phyloP scores from a whole-genome alignment of 163 green algal genomes.

The Chlamydomonas reinhardtii region DNA sequence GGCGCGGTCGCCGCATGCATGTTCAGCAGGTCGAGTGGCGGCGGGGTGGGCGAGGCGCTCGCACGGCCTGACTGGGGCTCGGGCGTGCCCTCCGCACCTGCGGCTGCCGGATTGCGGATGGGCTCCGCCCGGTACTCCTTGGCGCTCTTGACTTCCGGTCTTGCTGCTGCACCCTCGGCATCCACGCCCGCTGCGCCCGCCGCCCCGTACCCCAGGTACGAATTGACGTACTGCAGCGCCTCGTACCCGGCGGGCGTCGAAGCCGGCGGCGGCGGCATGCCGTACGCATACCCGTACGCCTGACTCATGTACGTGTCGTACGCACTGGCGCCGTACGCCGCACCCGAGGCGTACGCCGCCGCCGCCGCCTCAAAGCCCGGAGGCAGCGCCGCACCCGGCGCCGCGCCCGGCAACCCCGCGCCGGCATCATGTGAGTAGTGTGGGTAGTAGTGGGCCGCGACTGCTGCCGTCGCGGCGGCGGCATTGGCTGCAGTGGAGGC shows the following conservation, averaged over 20 bases:
- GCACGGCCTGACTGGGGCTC: background rate
- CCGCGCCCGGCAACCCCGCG: too few relatives aligned
- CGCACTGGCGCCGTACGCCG: background rate
- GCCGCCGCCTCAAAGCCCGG: conserved; percentile 22
- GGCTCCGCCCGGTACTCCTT: conserved; percentile 61
- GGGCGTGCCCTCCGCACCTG: background rate
- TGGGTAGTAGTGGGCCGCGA: too few relatives aligned
- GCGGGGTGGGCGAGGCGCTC: conserved; percentile 30
- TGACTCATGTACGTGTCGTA: conserved; percentile 36
- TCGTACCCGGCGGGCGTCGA: conserved; percentile 26
- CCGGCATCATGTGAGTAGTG: too few relatives aligned
- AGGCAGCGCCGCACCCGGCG: background rate
- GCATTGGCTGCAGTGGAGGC: background rate
- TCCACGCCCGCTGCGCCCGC: background rate
- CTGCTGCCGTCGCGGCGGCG: background rate
- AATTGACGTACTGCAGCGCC: conserved; percentile 33
- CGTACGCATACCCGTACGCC: conserved; percentile 37
- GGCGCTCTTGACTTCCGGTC: background rate
- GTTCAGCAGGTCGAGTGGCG: conserved; percentile 25
- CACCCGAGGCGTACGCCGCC: conserved; percentile 4
- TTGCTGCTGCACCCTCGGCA: background rate
- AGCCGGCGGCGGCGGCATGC: conserved; percentile 38
- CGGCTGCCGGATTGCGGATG: background rate
- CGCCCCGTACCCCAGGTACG: conserved; percentile 16
- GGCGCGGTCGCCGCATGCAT: background rate